Evolutionary conservation across 2,329 filamentous ascomycete species (phyloP).

Genomic region (Lojkania enalia): DNA sequence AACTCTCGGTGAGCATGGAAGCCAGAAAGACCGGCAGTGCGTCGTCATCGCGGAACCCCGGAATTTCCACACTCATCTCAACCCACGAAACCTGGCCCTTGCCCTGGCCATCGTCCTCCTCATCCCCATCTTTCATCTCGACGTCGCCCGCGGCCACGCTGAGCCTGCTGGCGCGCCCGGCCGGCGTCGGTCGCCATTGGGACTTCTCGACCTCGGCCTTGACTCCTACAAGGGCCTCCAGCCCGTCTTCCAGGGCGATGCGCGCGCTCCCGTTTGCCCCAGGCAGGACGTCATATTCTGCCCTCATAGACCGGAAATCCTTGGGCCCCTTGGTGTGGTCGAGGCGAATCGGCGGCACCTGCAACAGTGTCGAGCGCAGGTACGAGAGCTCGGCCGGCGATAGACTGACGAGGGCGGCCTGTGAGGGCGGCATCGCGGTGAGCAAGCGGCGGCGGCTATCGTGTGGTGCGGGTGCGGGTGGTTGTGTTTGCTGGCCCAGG

Average conservation of each 20-base stretch:
- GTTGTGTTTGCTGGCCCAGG: not conserved
- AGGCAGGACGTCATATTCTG: constrained; percentile 88
- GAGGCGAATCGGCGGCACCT: constrained; percentile 81
- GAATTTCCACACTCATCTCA: constrained; percentile 88
- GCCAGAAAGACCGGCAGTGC: constrained; percentile 82
- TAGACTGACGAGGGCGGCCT: constrained; percentile 66
- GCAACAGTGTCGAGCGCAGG: constrained; percentile 82
- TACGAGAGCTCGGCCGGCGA: constrained; percentile 97
- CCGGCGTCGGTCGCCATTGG: constrained; percentile 29
- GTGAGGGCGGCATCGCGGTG: constrained; percentile 37
- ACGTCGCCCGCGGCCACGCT: constrained; percentile 39
- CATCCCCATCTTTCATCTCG: constrained; percentile 46
- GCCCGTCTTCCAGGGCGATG: constrained; percentile 92
- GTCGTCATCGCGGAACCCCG: constrained; percentile 89
- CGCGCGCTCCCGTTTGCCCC: constrained; percentile 89
- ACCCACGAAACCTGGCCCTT: constrained; percentile 72
- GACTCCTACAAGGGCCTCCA: constrained; percentile 91
- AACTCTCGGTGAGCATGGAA: constrained; percentile 84
- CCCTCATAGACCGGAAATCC: constrained; percentile 87
- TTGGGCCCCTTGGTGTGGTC: constrained; percentile 65
- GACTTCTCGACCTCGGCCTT: constrained; percentile 93
- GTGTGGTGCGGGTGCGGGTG: constrained; percentile 8
- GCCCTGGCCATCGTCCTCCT: constrained; percentile 31
- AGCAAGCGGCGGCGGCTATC: constrained; percentile 15
- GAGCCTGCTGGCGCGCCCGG: constrained; percentile 28